Conservation (phyloP, 192 early-diverging fungal species). For the Backusella liffmaniae region DNA sequence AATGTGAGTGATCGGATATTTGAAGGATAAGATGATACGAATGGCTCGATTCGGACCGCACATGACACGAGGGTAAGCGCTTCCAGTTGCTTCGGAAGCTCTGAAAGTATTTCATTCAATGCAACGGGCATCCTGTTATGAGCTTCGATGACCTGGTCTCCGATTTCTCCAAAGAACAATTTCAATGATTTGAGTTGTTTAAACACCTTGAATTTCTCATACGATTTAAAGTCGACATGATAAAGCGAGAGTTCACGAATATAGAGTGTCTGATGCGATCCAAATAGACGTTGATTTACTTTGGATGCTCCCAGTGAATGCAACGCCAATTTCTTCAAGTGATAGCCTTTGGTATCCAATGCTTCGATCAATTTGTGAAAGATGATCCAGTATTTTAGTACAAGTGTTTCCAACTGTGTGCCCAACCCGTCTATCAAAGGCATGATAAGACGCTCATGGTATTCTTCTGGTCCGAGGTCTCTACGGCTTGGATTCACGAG, state of each 20-base stretch:
- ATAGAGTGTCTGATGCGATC: neutral
- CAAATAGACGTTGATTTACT: neutral
- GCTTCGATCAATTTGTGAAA: neutral
- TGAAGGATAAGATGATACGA: neutral
- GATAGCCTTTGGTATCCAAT: neutral
- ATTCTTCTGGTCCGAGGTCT: neutral
- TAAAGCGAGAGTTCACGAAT: neutral
- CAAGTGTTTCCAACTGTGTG: neutral
- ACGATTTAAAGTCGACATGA: neutral
- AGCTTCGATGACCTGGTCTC: neutral
- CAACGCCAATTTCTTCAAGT: neutral
- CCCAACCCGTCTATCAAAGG: neutral
- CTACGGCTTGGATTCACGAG: neutral
- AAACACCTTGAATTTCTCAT: neutral
- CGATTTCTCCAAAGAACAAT: neutral
- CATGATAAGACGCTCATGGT: neutral
- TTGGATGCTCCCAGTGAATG: neutral
- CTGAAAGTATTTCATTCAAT: neutral
- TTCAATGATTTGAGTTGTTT: neutral
- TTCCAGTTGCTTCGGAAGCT: neutral
- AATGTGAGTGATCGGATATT: neutral
- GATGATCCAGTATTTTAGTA: neutral
- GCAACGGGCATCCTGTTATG: neutral
- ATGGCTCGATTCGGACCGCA: neutral
- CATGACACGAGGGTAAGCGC: neutral